These are phyloP conservation scores for Irpex sp. DNA, from an alignment of 1,284 basidiomycete genomes.

Conservation along the genomic window DNA sequence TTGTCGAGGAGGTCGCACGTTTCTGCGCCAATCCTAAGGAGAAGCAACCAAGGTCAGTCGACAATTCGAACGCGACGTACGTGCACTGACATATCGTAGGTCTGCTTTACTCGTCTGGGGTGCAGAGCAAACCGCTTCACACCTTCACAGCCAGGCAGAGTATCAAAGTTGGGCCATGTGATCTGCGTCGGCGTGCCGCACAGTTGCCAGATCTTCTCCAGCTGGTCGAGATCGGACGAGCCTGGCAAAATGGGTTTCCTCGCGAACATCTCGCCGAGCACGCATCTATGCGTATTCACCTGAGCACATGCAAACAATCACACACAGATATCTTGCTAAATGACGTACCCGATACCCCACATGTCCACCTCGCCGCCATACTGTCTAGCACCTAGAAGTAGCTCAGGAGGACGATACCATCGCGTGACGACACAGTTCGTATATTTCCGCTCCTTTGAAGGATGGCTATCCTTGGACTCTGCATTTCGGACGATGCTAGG, in stretches of 20 bases:
- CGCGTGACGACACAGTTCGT: conserved; percentile 99
- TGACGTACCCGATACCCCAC: conserved; percentile 91
- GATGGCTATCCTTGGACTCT: conserved; percentile 35
- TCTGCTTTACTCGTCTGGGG: conserved; percentile 50
- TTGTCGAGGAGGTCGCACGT: conserved; percentile 91
- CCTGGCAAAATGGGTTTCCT: conserved; percentile 88
- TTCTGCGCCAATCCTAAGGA: conserved; percentile 59
- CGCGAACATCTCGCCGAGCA: conserved; percentile 94
- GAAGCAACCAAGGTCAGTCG: conserved; percentile 10
- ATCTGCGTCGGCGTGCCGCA: conserved; percentile 85
- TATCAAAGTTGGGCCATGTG: conserved; percentile 80
- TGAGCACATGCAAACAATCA: neutral
- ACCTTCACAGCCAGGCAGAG: conserved; percentile 79
- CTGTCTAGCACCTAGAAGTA: conserved; percentile 84
- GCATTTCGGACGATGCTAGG: conserved; percentile 41
- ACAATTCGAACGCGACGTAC: neutral
- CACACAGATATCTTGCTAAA: neutral
- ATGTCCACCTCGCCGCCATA: conserved; percentile 96
- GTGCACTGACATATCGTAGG: conserved; percentile 56
- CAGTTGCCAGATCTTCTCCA: conserved; percentile 86
- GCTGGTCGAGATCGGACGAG: conserved; percentile 85
- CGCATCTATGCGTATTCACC: conserved; percentile 54
- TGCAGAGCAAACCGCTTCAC: conserved; percentile 55
- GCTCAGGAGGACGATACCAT: conserved; percentile 97
- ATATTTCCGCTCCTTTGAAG: conserved; percentile 68